A percentile compares a stretch with the other conserved stretches of the same genome.
Conservation (phyloP, 192 early-diverging fungal genomes). For the Backusella parvicylindrica region DNA sequence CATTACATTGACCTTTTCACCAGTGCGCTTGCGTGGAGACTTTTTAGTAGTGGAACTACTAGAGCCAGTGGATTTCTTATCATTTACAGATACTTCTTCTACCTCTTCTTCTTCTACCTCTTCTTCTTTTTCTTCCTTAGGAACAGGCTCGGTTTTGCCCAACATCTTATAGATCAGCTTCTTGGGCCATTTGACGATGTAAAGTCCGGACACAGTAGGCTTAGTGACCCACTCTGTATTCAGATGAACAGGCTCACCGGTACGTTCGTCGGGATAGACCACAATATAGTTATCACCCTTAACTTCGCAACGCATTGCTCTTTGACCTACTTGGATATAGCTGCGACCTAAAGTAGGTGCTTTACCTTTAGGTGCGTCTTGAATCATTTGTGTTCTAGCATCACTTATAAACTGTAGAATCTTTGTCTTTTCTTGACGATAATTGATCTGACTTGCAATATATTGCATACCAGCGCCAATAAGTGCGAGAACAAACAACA, state of each 20-base stretch:
- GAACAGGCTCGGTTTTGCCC: neutral
- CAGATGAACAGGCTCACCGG: constrained; percentile 21
- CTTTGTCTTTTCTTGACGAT: constrained; percentile 55
- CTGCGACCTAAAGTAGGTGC: constrained; percentile 32
- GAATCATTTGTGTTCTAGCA: constrained; percentile 21
- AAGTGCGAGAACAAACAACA: constrained; percentile 49
- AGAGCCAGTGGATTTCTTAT: neutral
- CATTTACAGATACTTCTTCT: neutral
- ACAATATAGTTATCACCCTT: constrained; percentile 27
- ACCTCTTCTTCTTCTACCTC: constrained; percentile 9
- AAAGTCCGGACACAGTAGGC: constrained; percentile 9
- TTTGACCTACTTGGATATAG: constrained; percentile 22
- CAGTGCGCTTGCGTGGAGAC: neutral
- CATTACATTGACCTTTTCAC: constrained; percentile 11
- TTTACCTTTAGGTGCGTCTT: constrained; percentile 22
- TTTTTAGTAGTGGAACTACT: constrained; percentile 7
- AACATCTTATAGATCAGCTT: neutral
- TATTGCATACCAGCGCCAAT: constrained; percentile 64
- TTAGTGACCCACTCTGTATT: constrained; percentile 25
- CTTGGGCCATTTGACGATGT: constrained; percentile 23
- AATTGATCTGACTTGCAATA: constrained; percentile 55
- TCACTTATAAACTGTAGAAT: constrained; percentile 38
- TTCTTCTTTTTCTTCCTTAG: constrained; percentile 3
- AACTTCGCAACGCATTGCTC: constrained; percentile 30
- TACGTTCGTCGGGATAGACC: constrained; percentile 25